A percentile compares a stretch with the other conserved stretches of the same genome.
Conservation (phyloP, 2,329 filamentous ascomycete species). For the Cercospora janseana region DNA sequence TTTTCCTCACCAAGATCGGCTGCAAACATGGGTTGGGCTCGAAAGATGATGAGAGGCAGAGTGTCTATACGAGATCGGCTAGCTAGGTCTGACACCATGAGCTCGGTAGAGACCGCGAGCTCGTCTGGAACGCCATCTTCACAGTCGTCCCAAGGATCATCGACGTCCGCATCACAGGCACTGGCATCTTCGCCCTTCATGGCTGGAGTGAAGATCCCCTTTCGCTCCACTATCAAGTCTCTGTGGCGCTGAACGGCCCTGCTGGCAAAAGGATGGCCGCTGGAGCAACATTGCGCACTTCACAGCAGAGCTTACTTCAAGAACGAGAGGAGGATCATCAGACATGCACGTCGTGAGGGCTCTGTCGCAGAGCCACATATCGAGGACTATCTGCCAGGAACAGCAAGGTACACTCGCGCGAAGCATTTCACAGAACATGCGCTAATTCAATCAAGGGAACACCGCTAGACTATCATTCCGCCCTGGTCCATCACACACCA, state of each 20-base stretch:
- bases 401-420: no score
- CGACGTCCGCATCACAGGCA: conserved; percentile 1
- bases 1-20: neutral
- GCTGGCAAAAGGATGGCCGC: no score
- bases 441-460: no score
- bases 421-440: no score
- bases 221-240: conserved; percentile 5
- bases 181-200: conserved; percentile 6
- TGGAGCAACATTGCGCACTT: no score
- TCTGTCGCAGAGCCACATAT: no score
- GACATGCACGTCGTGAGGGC: no score
- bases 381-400: no score
- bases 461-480: no score
- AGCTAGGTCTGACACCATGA: conserved; percentile 1
- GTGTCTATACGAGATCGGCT: conserved; percentile 2
- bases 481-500: no score
- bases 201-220: conserved; percentile 7
- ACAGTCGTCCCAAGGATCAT: neutral
- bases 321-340: no score
- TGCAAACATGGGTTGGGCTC: conserved; percentile 5
- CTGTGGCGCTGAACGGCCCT: conserved; percentile 6
- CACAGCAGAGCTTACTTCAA: no score
- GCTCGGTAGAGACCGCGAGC: conserved; percentile 1
- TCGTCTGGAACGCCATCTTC: conserved; percentile 4
- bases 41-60: conserved; percentile 4